phyloP scores from a whole-genome alignment of 1,284 basidiomycete genomes.

The Trametes sp. region DNA sequence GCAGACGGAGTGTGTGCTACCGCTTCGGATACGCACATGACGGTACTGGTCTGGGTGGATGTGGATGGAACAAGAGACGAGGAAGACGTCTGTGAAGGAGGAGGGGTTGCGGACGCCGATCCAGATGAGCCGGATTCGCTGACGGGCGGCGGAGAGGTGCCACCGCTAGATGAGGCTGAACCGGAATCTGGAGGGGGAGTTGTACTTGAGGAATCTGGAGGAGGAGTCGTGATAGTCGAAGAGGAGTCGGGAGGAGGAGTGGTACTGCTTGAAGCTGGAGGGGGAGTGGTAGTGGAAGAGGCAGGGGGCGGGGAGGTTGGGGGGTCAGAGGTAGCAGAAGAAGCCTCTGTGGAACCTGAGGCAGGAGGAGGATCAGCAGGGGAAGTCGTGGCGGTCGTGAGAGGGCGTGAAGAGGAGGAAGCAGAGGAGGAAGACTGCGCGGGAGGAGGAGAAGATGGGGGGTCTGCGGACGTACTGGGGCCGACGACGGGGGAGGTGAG shows the following conservation, averaged over 20 bases:
- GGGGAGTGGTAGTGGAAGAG: constrained; percentile 8
- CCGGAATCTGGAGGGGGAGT: constrained; percentile 1
- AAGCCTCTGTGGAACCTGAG: constrained; percentile 16
- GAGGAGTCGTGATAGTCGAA: constrained; percentile 8
- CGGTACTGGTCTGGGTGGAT: constrained; percentile 26
- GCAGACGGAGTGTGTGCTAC: background rate
- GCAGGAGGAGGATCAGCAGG: constrained; percentile 18
- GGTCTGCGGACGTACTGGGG: constrained; percentile 16
- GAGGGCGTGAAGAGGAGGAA: constrained; percentile 21
- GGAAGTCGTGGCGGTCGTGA: constrained; percentile 21
- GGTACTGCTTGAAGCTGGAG: background rate
- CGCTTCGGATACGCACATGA: constrained; percentile 27
- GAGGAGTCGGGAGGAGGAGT: constrained; percentile 12
- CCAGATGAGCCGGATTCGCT: no score
- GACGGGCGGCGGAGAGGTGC: background rate
- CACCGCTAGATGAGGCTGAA: background rate
- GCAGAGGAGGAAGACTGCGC: constrained; percentile 9
- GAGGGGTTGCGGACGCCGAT: background rate
- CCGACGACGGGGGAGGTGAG: constrained; percentile 1
- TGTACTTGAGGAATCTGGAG: constrained; percentile 4
- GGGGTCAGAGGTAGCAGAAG: background rate
- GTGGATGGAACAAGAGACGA: constrained; percentile 13
- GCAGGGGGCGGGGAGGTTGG: constrained; percentile 13
- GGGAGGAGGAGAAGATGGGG: background rate
- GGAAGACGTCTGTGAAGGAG: constrained; percentile 7